Evolutionary conservation across 2,329 filamentous ascomycete genomes (phyloP), one percentile per base, ranked within the genome.

Genomic region (Aspergillus fischeri): DNA sequence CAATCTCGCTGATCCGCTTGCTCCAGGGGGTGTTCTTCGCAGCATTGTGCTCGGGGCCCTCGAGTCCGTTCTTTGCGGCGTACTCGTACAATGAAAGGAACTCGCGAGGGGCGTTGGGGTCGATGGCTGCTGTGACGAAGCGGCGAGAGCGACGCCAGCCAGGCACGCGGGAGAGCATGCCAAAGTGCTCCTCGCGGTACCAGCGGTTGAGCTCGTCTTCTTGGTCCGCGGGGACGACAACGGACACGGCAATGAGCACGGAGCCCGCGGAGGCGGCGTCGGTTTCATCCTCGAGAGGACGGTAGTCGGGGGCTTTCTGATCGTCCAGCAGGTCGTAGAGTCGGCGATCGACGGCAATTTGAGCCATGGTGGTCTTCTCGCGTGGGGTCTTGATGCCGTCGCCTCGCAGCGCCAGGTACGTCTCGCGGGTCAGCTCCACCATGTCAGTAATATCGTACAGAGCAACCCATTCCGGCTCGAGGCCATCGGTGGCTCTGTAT

Each of bases 371-470:
- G 21, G 82, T 80, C 44, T 81, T 81, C 65, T 87, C 85, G 5
- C 85, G 75, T 63, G 82, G 81, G 44, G 79, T 85, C 64, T 85
- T 84, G 25, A 81, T 45, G 74, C 79, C 54, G 73, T 81, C 64
- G 56, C 62, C 70, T 67, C 60, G 77, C 24, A 81, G 72, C 55
- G 72, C 74, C 53, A 79, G 84, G 76, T 96, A 96, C 2, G 86
- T 82, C 53, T 71, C 65, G 51, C 86, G 85, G 52, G 85, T 83
- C 68, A 96, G 80, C 67, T 84, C 84, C 48, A 81, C 75, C 83
- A 93, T 90, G 69, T 87, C 86, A 35, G 84, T 86, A 62, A 94
- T 85, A 72, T 96, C 91, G 80, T 96, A 96, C 55, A 88, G 77
- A 32, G 91, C 91, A 70, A 93, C 84, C 79, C 86, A 96, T 62